Conservation (phyloP, 164 flowering plant species). For the Vitis rotundifolia region DNA sequence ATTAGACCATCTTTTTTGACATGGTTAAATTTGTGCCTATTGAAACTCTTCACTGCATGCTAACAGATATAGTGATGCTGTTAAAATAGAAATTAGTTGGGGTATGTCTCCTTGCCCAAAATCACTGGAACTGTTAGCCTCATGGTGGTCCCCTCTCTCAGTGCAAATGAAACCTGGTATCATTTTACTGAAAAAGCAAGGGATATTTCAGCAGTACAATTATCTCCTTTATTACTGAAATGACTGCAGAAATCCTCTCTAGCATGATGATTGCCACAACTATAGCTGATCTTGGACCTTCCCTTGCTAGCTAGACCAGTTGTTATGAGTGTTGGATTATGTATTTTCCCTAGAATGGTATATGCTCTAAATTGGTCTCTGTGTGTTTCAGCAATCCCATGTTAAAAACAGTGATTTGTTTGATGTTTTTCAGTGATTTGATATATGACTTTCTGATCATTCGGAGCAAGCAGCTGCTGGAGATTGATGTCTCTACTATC, state of each 20-base stretch:
- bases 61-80: too few relatives aligned
- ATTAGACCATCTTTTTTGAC: too few relatives aligned
- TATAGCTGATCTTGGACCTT: neutral
- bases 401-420: slow-evolving; percentile 3
- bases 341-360: neutral
- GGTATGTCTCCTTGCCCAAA: too few relatives aligned
- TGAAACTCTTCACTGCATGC: too few relatives aligned
- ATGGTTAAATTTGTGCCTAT: too few relatives aligned
- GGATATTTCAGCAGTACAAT: too few relatives aligned
- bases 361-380: neutral
- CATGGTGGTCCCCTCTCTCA: too few relatives aligned
- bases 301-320: neutral
- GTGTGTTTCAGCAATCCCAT: neutral
- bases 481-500: slow-evolving; percentile 87
- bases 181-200: too few relatives aligned
- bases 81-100: too few relatives aligned
- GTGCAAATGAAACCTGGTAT: too few relatives aligned
- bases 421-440: slow-evolving; percentile 70
- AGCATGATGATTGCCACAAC: neutral
- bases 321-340: neutral
- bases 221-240: too few relatives aligned
- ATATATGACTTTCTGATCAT: slow-evolving; percentile 74
- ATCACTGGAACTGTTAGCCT: too few relatives aligned
- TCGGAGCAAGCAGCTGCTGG: slow-evolving; percentile 75
- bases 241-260: neutral